phyloP scores from a whole-genome alignment of 2,329 filamentous ascomycete genomes.

The Cladophialophora bantiana region DNA sequence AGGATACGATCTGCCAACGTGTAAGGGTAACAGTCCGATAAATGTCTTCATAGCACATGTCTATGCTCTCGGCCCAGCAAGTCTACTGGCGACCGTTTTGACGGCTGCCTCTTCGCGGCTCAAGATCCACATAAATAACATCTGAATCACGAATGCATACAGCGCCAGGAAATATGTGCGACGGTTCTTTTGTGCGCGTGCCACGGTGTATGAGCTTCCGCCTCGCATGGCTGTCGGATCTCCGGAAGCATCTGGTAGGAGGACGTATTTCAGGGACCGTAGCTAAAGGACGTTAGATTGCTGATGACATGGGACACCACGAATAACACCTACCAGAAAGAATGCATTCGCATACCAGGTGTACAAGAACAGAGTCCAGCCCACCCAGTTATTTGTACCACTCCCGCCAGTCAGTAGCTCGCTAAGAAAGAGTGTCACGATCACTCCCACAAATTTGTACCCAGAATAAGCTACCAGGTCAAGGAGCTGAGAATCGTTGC shows the following conservation, averaged over 20 bases:
- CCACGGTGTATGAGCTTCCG: constrained; percentile 70
- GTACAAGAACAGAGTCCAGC: constrained; percentile 89
- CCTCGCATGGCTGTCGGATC: constrained; percentile 65
- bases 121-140: constrained; percentile 90
- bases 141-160: constrained; percentile 93
- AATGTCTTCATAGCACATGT: constrained; percentile 4
- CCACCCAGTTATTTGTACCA: constrained; percentile 85
- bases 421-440: constrained; percentile 80
- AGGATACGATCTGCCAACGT: too few species aligned
- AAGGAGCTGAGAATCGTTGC: constrained; percentile 88
- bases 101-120: constrained; percentile 59
- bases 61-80: constrained; percentile 33
- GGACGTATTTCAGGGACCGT: constrained; percentile 92
- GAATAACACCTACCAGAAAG: constrained; percentile 73
- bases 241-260: constrained; percentile 80
- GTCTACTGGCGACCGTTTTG: constrained; percentile 38
- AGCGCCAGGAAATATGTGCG: constrained; percentile 91
- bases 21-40: background rate
- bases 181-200: constrained; percentile 83
- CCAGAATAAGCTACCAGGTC: constrained; percentile 96
- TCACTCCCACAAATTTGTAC: constrained; percentile 98
- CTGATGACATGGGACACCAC: background rate
- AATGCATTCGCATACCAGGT: constrained; percentile 94
- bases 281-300: constrained; percentile 62
- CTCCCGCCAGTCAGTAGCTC: constrained; percentile 79